These are phyloP conservation scores for Panicum hallii DNA, from an alignment of 202 grass and related monocot genomes.

Conservation along the genomic window DNA sequence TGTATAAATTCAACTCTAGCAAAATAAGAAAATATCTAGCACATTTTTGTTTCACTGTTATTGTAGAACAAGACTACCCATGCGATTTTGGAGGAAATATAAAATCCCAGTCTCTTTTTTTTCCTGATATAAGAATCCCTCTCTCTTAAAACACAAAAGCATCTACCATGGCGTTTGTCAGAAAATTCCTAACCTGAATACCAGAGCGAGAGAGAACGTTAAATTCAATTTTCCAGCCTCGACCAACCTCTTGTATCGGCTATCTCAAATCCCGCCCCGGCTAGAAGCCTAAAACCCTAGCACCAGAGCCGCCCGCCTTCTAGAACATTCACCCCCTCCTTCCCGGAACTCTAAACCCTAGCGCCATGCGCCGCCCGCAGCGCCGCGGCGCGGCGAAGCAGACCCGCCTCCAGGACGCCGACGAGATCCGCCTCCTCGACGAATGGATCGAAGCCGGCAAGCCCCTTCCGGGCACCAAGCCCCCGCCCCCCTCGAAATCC, in stretches of 20 bases:
- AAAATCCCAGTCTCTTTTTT: no score
- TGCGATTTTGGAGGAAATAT: no score
- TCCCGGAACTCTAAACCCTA: slow-evolving; percentile 50
- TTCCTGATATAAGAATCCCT: no score
- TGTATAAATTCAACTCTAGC: no score
- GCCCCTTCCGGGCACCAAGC: slow-evolving; percentile 68
- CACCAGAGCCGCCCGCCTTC: slow-evolving; percentile 14
- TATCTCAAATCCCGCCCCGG: neutral
- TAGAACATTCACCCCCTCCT: slow-evolving; percentile 29
- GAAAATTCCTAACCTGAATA: no score
- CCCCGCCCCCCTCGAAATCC: slow-evolving; percentile 54
- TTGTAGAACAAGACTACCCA: no score
- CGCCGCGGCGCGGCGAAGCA: slow-evolving; percentile 52
- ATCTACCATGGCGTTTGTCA: no score
- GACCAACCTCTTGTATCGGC: neutral
- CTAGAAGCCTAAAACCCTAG: neutral
- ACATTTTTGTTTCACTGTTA: no score
- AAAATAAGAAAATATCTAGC: no score
- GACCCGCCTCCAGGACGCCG: slow-evolving; percentile 49
- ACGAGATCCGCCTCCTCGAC: slow-evolving; percentile 70
- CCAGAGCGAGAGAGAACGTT: no score
- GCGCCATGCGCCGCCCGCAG: slow-evolving; percentile 63
- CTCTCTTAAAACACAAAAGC: no score
- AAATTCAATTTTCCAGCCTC: no score
- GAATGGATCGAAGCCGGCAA: slow-evolving; percentile 83